Percentiles rank a stretch among this genome's conserved stretches.
Conservation (phyloP, 1,284 basidiomycete species). For the Grifola frondosa region DNA sequence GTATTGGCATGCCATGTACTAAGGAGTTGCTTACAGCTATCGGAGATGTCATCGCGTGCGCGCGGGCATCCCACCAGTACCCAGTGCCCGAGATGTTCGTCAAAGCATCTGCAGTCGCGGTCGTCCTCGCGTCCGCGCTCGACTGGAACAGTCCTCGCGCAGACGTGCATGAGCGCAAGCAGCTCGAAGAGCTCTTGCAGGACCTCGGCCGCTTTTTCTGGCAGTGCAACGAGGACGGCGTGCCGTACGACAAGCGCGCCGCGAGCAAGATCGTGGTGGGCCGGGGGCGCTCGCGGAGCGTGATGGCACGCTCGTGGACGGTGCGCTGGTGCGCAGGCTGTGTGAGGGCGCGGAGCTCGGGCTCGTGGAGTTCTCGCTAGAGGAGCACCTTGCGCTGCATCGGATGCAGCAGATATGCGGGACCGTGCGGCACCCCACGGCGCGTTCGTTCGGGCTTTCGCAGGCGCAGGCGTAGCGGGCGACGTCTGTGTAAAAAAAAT, state of each 20-base stretch:
- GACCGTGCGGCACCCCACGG: too few relatives aligned
- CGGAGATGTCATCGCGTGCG: conserved; percentile 7
- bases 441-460: too few relatives aligned
- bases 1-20: too few relatives aligned
- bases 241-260: neutral
- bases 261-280: conserved; percentile 6
- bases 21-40: conserved; percentile 4
- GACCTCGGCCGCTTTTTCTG: conserved; percentile 8
- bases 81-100: conserved; percentile 9
- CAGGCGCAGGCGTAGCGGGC: too few relatives aligned
- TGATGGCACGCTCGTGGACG: conserved; percentile 5
- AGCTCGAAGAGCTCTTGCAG: conserved; percentile 8
- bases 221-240: conserved; percentile 8
- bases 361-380: conserved; percentile 3
- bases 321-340: conserved; percentile 3
- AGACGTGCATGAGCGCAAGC: neutral
- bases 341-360: conserved; percentile 11
- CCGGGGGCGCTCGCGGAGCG: conserved; percentile 5
- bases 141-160: conserved; percentile 1
- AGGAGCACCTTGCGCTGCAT: conserved; percentile 4
- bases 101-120: conserved; percentile 7
- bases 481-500: conserved; percentile 5
- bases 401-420: neutral
- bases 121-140: conserved; percentile 5
- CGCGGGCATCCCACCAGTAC: conserved; percentile 5